Evolutionary conservation across 768 basidiomycete genomes (phyloP).

Genomic region (Lentinula sp.): DNA sequence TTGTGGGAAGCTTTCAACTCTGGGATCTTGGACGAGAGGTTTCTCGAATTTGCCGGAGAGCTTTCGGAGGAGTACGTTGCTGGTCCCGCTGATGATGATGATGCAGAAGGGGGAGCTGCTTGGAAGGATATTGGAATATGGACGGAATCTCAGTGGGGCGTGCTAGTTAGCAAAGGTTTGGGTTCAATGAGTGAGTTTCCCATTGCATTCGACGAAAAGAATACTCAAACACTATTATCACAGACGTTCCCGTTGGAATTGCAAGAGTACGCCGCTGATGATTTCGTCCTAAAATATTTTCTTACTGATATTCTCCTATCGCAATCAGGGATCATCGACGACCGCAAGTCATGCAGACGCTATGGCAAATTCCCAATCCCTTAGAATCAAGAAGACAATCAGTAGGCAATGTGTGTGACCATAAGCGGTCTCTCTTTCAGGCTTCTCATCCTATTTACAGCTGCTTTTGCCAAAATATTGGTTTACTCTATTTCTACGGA

Average conservation of each 20-base stretch:
- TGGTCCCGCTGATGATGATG: slow-evolving; percentile 44
- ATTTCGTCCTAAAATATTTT: not conserved
- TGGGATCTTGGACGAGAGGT: slow-evolving; percentile 63
- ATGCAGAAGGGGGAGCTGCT: slow-evolving; percentile 45
- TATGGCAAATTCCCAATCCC: slow-evolving; percentile 45
- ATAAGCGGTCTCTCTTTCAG: not conserved
- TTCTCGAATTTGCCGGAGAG: slow-evolving; percentile 65
- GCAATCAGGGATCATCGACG: slow-evolving; percentile 47
- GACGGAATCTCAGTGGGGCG: slow-evolving; percentile 76
- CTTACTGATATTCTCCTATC: slow-evolving; percentile 2
- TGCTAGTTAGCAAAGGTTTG: slow-evolving; percentile 78
- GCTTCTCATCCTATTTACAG: slow-evolving; percentile 26
- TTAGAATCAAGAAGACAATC: slow-evolving; percentile 63
- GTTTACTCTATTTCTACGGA: slow-evolving; percentile 90
- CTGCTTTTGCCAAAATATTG: slow-evolving; percentile 76
- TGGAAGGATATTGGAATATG: slow-evolving; percentile 91
- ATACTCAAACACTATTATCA: slow-evolving; percentile 1
- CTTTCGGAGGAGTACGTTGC: slow-evolving; percentile 68
- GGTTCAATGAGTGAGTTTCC: slow-evolving; percentile 63
- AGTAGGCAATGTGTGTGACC: slow-evolving; percentile 53
- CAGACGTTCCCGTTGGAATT: slow-evolving; percentile 70
- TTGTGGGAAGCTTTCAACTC: slow-evolving; percentile 81
- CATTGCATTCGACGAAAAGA: not conserved
- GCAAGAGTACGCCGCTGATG: slow-evolving; percentile 40
- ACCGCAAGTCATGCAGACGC: slow-evolving; percentile 70